These are phyloP conservation scores for Eremochloa ophiuroides DNA, from an alignment of 176 grass and related monocot genomes.

Conservation along the genomic window DNA sequence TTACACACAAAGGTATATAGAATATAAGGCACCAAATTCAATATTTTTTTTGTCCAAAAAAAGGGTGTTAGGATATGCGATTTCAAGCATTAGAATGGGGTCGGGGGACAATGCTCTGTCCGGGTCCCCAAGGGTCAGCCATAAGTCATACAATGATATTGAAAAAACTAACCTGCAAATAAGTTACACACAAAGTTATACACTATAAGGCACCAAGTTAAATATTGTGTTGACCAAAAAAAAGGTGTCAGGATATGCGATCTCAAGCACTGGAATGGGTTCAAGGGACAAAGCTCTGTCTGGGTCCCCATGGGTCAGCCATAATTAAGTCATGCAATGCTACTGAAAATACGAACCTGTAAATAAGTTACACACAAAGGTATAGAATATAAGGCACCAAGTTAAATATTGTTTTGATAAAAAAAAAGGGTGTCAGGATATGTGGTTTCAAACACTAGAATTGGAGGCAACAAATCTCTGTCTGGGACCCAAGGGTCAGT, in stretches of 20 bases:
- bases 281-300: not conserved
- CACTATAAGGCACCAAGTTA: not conserved
- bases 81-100: not conserved
- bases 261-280: not conserved
- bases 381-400: not conserved
- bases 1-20: not conserved
- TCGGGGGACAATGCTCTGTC: not conserved
- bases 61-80: not conserved
- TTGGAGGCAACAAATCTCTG: not conserved
- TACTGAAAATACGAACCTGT: not conserved
- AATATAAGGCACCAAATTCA: not conserved
- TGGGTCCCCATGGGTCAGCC: not conserved
- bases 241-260: not conserved
- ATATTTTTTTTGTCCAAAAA: not conserved
- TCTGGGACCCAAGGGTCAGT: not conserved
- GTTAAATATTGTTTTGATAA: not conserved
- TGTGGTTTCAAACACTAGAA: not conserved
- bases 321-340: conserved; percentile 4
- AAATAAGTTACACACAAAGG: not conserved
- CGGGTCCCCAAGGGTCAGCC: not conserved
- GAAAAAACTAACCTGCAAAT: not conserved
- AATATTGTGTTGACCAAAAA: not conserved
- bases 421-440: not conserved
- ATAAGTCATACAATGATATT: conserved; percentile 7
- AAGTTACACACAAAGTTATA: not conserved